Evolutionary conservation across 768 basidiomycete genomes (phyloP).

Genomic region (Tricholoma bakamatsutake): DNA sequence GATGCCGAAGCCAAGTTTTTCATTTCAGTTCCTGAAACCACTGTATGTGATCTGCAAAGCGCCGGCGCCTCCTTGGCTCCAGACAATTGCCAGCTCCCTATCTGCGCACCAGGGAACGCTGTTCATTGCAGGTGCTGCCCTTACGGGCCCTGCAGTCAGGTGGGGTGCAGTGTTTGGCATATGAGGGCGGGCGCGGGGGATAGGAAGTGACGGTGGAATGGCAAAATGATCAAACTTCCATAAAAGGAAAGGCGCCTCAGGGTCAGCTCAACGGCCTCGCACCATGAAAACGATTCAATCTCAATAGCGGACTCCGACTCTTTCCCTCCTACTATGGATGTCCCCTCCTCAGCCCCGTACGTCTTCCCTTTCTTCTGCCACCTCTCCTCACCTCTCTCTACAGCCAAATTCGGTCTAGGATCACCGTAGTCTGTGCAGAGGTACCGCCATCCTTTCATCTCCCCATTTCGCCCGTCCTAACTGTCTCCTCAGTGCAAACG

Average conservation of each 20-base stretch:
- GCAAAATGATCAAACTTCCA: neutral
- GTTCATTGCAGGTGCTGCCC: no score
- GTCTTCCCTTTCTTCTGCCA: conserved; percentile 4
- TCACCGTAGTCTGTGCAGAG: conserved; percentile 81
- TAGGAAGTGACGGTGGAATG: no score
- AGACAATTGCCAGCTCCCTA: no score
- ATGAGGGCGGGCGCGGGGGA: no score
- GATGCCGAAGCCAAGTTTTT: no score
- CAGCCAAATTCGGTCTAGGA: conserved; percentile 68
- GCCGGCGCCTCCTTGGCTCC: no score
- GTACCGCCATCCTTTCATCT: conserved; percentile 28
- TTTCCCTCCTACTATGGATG: neutral
- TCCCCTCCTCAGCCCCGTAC: conserved; percentile 12
- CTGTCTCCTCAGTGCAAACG: conserved; percentile 63
- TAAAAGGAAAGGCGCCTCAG: neutral
- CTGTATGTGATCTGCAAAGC: no score
- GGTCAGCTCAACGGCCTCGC: neutral
- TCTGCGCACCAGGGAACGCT: no score
- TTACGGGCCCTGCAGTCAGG: no score
- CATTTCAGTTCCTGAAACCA: no score
- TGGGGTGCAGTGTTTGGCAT: no score
- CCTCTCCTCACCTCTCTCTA: no score
- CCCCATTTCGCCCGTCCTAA: conserved; percentile 6
- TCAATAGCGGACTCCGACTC: neutral
- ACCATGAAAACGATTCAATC: neutral